Evolutionary conservation across 805 yeast species (phyloP).

Genomic region (Candida ortonii): DNA sequence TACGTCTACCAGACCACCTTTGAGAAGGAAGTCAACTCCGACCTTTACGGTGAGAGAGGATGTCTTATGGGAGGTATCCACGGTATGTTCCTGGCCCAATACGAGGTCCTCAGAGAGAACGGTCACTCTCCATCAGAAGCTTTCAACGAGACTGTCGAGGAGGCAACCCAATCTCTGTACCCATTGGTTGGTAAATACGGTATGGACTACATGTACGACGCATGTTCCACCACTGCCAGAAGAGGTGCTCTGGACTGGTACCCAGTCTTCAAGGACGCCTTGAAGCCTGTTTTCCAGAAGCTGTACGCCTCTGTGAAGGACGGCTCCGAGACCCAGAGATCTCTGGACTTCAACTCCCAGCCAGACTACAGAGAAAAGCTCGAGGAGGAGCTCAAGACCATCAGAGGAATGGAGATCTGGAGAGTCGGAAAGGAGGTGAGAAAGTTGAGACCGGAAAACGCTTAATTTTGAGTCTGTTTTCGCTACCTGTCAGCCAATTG

Average conservation of each 20-base stretch:
- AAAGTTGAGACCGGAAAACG: conserved; percentile 99
- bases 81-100: conserved; percentile 99
- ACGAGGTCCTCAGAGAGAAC: conserved; percentile 98
- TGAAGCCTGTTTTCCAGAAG: conserved; percentile 97
- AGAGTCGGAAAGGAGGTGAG: conserved; percentile 99
- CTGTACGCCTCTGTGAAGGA: conserved; percentile 92
- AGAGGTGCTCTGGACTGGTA: conserved; percentile 99
- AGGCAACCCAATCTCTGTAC: conserved; percentile 98
- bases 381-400: conserved; percentile 87
- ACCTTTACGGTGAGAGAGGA: conserved; percentile 99
- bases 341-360: conserved; percentile 97
- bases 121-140: conserved; percentile 99
- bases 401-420: conserved; percentile 99
- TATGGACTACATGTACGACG: conserved; percentile 99
- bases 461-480: conserved; percentile 45
- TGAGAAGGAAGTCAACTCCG: conserved; percentile 98
- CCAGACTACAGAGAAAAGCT: conserved; percentile 96
- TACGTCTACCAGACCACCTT: conserved; percentile 99
- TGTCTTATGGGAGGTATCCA: conserved; percentile 99
- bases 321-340: conserved; percentile 97
- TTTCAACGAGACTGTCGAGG: conserved; percentile 99
- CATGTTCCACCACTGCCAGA: conserved; percentile 99
- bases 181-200: conserved; percentile 99
- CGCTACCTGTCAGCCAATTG: too few species aligned
- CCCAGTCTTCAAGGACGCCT: conserved; percentile 97